Evolutionary conservation across 768 basidiomycete species (phyloP), one percentile per base, ranked within the genome.

Genomic region (Mycena haematopus): DNA sequence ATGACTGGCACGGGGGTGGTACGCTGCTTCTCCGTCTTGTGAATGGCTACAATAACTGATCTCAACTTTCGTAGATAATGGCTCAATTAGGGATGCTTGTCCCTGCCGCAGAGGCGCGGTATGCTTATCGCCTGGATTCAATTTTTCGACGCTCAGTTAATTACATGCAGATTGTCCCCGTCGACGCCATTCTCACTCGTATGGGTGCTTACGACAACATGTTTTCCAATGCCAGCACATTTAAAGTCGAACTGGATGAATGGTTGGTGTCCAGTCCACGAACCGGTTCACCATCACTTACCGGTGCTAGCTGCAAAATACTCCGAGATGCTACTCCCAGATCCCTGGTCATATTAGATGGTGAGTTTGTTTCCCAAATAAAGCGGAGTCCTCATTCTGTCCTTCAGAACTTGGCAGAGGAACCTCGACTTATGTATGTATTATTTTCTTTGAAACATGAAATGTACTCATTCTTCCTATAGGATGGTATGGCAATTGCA

Each of bases 161-260:
- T 55, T 10, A 35, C 46, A n/a, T 9, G 29, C 29, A 95, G 94
- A 36, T 72, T 99, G 50, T 91, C 89, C 63, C 94, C 97, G 86
- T 97, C 2, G 96, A 99, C 72, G 80, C 89, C 14, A 97, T 99
- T 66, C 84, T 94, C 61, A 98, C 97, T 2, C 88, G 96, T 25
- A 99, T 99, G 97, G 97, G 97, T 11, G 97, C 97, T 3, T 97
- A 98, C 72, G 96, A 99, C 71, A 95, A 95, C 71, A 95, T 96
- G 91, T 96, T 95, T 75, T 89, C 92, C 2, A 89, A 93, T 68
- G 86, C 95, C 1, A 95, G 93, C 75, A 98, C 96, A 0, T 99
- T 99, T 85, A 97, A 98, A 74, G 97, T 99, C 22, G 97, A 99
- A 73, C 80, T 99, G 59, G 97, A 99, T 73, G 97, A 99, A 84